These are phyloP conservation scores for Xylaria flabelliformis DNA, from an alignment of 495 filamentous ascomycete species.

Conservation along the genomic window DNA sequence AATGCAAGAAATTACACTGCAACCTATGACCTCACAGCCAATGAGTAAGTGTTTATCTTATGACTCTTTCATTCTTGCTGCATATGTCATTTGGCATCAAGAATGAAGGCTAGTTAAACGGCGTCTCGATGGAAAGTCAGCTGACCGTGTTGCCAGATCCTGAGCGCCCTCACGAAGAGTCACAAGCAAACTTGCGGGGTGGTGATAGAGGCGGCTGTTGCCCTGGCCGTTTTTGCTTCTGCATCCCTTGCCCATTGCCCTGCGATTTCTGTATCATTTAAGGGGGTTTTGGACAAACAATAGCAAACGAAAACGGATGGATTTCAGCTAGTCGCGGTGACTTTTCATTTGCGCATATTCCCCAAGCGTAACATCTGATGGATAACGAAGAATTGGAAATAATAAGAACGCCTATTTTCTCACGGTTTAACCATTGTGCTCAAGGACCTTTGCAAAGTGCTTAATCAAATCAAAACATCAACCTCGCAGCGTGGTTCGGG, in stretches of 20 bases:
- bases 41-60: constrained; percentile 41
- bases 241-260: constrained; percentile 51
- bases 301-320: neutral
- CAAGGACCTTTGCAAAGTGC: neutral
- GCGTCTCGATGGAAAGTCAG: neutral
- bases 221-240: constrained; percentile 54
- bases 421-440: neutral
- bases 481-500: neutral
- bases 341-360: neutral
- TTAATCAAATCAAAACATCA: neutral
- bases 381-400: neutral
- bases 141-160: constrained; percentile 39
- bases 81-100: neutral
- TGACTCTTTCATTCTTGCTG: neutral
- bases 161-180: constrained; percentile 45
- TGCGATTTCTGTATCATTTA: constrained; percentile 53
- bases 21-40: constrained; percentile 40
- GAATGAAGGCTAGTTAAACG: neutral
- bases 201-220: constrained; percentile 45
- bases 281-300: neutral
- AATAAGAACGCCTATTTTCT: neutral
- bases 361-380: neutral
- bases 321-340: neutral
- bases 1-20: constrained; percentile 28
- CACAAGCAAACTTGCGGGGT: constrained; percentile 45